These are phyloP conservation scores for Pleurozium schreberi DNA, from an alignment of 225 moss, liverwort and hornwort species.

Conservation along the genomic window DNA sequence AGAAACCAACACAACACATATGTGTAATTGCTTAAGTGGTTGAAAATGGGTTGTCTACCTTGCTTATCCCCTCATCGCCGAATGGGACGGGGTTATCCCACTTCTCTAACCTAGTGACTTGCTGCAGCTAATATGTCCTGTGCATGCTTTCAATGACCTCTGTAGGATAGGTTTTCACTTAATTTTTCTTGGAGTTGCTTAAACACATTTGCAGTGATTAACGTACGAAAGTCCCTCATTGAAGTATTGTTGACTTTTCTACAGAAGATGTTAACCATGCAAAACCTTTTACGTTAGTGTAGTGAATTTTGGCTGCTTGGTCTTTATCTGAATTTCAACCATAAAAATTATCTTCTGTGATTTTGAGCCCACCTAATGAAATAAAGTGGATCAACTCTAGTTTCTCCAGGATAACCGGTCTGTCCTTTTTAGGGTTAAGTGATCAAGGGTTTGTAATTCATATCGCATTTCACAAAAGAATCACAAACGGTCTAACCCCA, in stretches of 20 bases:
- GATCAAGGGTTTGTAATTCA: not conserved
- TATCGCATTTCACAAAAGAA: not conserved
- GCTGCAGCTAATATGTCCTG: not conserved
- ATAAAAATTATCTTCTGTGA: not conserved
- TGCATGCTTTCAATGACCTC: not conserved
- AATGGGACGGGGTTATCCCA: too few species aligned
- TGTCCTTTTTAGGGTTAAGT: not conserved
- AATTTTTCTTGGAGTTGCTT: too few species aligned
- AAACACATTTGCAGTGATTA: too few species aligned
- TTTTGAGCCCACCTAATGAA: not conserved
- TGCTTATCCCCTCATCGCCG: too few species aligned
- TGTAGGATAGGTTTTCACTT: not conserved
- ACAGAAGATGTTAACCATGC: not conserved
- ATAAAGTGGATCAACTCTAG: not conserved
- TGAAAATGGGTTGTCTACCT: too few species aligned
- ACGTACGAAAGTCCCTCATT: not conserved
- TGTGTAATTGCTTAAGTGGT: too few species aligned
- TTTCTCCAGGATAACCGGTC: not conserved
- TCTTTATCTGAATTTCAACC: not conserved
- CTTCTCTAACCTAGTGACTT: not conserved
- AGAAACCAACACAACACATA: too few species aligned
- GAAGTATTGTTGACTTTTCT: not conserved
- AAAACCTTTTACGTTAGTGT: not conserved
- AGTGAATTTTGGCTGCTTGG: too few species aligned
- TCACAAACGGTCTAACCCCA: not conserved